Evolutionary conservation across 2,329 filamentous ascomycete species (phyloP), one percentile per base, ranked within the genome.

Genomic region (Neodidymelliopsis sp.): DNA sequence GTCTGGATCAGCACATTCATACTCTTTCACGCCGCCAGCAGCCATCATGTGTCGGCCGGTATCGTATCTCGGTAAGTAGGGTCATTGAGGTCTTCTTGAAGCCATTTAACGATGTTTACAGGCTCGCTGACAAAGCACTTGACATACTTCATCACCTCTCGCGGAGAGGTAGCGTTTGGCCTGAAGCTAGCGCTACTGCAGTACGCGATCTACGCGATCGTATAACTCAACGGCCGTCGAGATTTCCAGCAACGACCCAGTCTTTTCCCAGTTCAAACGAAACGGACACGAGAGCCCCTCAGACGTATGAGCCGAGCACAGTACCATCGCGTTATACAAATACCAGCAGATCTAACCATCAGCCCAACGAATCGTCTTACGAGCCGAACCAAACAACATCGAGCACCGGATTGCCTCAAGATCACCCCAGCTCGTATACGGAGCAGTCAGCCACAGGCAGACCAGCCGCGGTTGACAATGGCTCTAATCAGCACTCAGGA

Each of bases 1-100:
- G 70, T 79, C 0, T 82, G 79, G 79, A 81, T 81, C 55, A 80
- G 78, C 47, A 77, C 77, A 1, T 78, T 82, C 28, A 76, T 82
- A 15, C 59, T 82, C 4, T 74, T 80, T 3, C 79, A 80, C 40
- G 80, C 79, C 4, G 78, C 77, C 0, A 77, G 76, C 52, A 76
- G 78, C 50, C 70, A 71, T 1, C 73, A 80, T 23, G 62, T 80
- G 3, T 68, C 75, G 0, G 50, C 72, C 0, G 47, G 64, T 0
- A 71, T 72, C 11, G 75, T 75, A 0, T 53, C 74, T 3, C 76
- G 74, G 73, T 79, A 72, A 42, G 66, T 53, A 11, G 2, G 12
- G 4, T 4, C 3, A n/a, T 6, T 6, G 12, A 23, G 6, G 1
- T 18, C 9, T 24, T 24, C n/a, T 13, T 11, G 27, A 2, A 25